Conservation (phyloP, 148 eudicot species). For the Limonium bicolor region DNA sequence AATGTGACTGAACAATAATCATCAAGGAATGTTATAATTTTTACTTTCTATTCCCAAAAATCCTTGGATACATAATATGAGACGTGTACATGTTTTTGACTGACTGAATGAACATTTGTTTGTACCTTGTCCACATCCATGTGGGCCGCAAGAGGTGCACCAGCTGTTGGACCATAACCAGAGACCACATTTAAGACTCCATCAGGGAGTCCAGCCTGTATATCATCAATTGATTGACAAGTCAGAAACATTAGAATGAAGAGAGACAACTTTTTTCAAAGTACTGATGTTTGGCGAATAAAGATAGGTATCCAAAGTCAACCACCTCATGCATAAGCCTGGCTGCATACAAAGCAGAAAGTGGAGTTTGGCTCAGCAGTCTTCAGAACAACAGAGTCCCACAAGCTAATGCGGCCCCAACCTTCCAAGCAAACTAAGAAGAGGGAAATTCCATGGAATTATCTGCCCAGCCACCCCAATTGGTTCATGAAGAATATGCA, state of each 20-base stretch:
- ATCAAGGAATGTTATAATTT: neutral
- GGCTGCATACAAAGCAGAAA: slow-evolving; percentile 51
- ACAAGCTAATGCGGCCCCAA: slow-evolving; percentile 71
- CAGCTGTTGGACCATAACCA: slow-evolving; percentile 69
- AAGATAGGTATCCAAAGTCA: neutral
- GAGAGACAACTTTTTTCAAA: neutral
- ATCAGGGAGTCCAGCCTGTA: slow-evolving; percentile 75
- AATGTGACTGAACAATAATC: neutral
- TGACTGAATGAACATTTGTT: too few relatives aligned
- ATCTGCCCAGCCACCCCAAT: slow-evolving; percentile 80
- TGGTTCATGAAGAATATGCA: slow-evolving; percentile 65
- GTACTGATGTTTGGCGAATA: neutral
- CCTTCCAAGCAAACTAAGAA: slow-evolving; percentile 69
- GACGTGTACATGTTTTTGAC: neutral
- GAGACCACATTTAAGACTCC: slow-evolving; percentile 64
- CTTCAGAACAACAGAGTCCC: slow-evolving; percentile 69
- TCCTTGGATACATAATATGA: neutral
- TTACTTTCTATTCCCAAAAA: neutral
- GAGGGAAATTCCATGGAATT: slow-evolving; percentile 82
- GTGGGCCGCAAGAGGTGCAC: slow-evolving; percentile 67
- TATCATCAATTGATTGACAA: neutral
- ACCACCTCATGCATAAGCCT: slow-evolving; percentile 65
- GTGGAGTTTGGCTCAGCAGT: slow-evolving; percentile 78
- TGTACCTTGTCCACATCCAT: slow-evolving; percentile 90
- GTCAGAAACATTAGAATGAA: neutral